Conservation (phyloP, 495 filamentous ascomycete genomes). For the Penicillium maclennaniae region DNA sequence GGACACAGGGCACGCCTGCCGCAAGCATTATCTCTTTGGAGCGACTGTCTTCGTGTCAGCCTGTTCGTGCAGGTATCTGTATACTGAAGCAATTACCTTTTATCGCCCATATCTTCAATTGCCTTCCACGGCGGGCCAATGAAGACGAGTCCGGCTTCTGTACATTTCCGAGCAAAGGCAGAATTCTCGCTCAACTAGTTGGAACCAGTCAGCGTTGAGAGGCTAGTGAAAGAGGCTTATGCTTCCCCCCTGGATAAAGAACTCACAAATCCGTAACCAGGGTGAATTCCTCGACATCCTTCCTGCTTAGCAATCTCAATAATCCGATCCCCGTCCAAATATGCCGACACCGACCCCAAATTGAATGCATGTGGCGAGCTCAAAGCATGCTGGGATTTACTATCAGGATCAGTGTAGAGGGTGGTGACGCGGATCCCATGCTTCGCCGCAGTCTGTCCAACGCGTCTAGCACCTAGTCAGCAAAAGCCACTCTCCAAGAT, state of each 20-base stretch:
- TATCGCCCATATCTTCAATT: slow-evolving; percentile 97
- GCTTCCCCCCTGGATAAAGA: not conserved
- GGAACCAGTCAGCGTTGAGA: not conserved
- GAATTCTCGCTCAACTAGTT: slow-evolving; percentile 79
- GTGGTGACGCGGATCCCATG: slow-evolving; percentile 93
- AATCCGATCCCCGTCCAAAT: slow-evolving; percentile 90
- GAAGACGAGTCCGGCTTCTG: slow-evolving; percentile 87
- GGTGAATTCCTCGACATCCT: slow-evolving; percentile 87
- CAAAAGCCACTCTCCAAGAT: not conserved
- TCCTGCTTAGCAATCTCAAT: slow-evolving; percentile 79
- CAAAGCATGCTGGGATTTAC: slow-evolving; percentile 79
- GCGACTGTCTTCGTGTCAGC: slow-evolving; percentile 39
- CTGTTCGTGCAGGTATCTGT: not conserved
- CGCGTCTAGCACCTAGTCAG: slow-evolving; percentile 51
- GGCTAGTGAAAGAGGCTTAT: not conserved
- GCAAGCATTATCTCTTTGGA: slow-evolving; percentile 94
- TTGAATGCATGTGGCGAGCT: slow-evolving; percentile 79
- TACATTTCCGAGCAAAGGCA: slow-evolving; percentile 81
- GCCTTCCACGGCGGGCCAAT: slow-evolving; percentile 90
- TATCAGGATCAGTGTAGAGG: slow-evolving; percentile 91
- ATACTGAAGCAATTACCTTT: slow-evolving; percentile 52
- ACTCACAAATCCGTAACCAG: slow-evolving; percentile 91
- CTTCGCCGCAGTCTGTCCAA: slow-evolving; percentile 77
- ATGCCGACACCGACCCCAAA: slow-evolving; percentile 74
- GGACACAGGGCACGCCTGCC: slow-evolving; percentile 92